Evolutionary conservation across 2,329 filamentous ascomycete genomes (phyloP).

Genomic region (Clarireedia homoeocarpa): DNA sequence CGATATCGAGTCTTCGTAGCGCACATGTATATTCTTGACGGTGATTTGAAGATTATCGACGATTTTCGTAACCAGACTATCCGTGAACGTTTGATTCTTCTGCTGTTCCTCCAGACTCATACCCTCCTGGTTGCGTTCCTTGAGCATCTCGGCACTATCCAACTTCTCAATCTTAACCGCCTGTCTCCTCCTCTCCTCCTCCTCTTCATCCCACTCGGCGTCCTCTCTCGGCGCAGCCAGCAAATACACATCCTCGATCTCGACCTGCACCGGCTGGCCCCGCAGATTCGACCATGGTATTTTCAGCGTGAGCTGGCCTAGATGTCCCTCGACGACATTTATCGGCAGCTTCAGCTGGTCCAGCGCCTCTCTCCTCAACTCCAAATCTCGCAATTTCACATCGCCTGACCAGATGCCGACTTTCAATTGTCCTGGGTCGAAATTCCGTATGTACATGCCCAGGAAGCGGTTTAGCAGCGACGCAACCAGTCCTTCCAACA

Average conservation of each 20-base stretch:
- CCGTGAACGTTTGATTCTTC: slow-evolving; percentile 95
- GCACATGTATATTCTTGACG: slow-evolving; percentile 96
- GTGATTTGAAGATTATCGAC: slow-evolving; percentile 97
- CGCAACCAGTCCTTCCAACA: slow-evolving; percentile 96
- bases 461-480: slow-evolving; percentile 97
- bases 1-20: slow-evolving; percentile 96
- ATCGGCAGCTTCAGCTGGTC: slow-evolving; percentile 95
- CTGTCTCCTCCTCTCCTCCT: slow-evolving; percentile 80
- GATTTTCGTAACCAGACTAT: slow-evolving; percentile 90
- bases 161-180: slow-evolving; percentile 98
- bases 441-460: slow-evolving; percentile 99
- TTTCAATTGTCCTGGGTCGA: slow-evolving; percentile 95
- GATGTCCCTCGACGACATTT: slow-evolving; percentile 91
- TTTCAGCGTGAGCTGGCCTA: slow-evolving; percentile 82
- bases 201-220: slow-evolving; percentile 83
- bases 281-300: slow-evolving; percentile 98
- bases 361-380: slow-evolving; percentile 88
- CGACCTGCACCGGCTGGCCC: slow-evolving; percentile 87
- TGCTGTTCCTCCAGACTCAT: slow-evolving; percentile 93
- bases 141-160: slow-evolving; percentile 89
- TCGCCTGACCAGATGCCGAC: slow-evolving; percentile 99
- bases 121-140: slow-evolving; percentile 85
- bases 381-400: slow-evolving; percentile 87
- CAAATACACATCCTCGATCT: slow-evolving; percentile 94
- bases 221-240: slow-evolving; percentile 94